These are phyloP conservation scores for Beta macrorhiza DNA, from an alignment of 179 eudicot species.

Conservation along the genomic window DNA sequence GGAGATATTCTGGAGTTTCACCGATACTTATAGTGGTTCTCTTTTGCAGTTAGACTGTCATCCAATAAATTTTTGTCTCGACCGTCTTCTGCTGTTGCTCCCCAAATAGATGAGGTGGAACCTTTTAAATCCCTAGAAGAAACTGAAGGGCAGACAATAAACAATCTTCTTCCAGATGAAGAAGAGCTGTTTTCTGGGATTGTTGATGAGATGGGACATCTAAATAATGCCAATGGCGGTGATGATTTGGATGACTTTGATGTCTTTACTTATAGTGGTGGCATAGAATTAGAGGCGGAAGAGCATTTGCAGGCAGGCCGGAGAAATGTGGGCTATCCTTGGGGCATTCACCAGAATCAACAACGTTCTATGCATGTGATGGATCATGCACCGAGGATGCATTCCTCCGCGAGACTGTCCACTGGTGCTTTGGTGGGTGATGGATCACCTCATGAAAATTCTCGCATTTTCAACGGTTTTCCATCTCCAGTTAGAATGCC, in stretches of 20 bases:
- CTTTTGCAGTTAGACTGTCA: slow-evolving; percentile 44
- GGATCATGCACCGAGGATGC: slow-evolving; percentile 28
- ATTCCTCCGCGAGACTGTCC: slow-evolving; percentile 26
- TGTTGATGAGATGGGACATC: slow-evolving; percentile 42
- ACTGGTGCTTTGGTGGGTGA: slow-evolving; percentile 28
- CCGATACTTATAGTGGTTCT: slow-evolving; percentile 7
- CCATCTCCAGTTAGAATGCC: slow-evolving; percentile 40
- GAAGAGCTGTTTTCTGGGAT: slow-evolving; percentile 69
- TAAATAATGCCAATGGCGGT: slow-evolving; percentile 27
- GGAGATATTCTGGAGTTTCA: neutral
- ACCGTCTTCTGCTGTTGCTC: slow-evolving; percentile 29
- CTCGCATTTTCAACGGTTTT: slow-evolving; percentile 32
- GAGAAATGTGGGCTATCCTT: slow-evolving; percentile 32
- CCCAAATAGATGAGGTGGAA: slow-evolving; percentile 34
- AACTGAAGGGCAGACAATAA: slow-evolving; percentile 45
- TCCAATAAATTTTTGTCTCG: slow-evolving; percentile 33
- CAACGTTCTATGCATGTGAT: slow-evolving; percentile 27
- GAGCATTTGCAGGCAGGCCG: slow-evolving; percentile 29
- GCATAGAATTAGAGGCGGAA: slow-evolving; percentile 59
- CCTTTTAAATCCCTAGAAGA: slow-evolving; percentile 37
- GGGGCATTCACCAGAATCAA: slow-evolving; percentile 34
- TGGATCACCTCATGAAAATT: slow-evolving; percentile 31
- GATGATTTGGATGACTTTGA: slow-evolving; percentile 64
- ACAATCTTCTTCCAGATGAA: slow-evolving; percentile 67
- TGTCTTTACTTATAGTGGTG: slow-evolving; percentile 61